phyloP scores from a whole-genome alignment of 441 rosid species.

The Croton laevigatus region DNA sequence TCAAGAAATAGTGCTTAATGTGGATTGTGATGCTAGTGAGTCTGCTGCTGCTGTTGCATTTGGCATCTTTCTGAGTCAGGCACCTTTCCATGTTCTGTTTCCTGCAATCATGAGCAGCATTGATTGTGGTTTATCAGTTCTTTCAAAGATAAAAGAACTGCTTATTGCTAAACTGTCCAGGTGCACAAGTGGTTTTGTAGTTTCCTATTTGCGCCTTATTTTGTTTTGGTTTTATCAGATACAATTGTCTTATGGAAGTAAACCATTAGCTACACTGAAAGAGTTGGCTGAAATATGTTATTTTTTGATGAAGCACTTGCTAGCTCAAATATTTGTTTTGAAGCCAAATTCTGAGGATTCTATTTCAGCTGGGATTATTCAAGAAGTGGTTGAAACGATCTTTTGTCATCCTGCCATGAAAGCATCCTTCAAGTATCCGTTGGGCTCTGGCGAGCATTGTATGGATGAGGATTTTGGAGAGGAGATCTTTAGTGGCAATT shows the following conservation, averaged over 20 bases:
- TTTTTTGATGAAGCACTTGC: constrained; percentile 51
- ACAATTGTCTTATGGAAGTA: constrained; percentile 39
- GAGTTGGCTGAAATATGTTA: constrained; percentile 61
- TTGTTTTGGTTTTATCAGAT: constrained; percentile 75
- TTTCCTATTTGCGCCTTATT: constrained; percentile 49
- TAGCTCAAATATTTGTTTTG: constrained; percentile 42
- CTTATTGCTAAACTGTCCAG: constrained; percentile 63
- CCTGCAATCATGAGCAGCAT: constrained; percentile 44
- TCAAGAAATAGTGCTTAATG: constrained; percentile 35
- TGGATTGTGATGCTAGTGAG: constrained; percentile 34
- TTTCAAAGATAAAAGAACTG: constrained; percentile 45
- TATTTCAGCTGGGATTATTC: constrained; percentile 34
- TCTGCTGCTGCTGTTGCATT: constrained; percentile 55
- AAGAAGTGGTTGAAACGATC: constrained; percentile 56
- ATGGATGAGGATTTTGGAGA: constrained; percentile 28
- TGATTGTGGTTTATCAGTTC: constrained; percentile 32
- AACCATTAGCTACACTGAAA: constrained; percentile 42
- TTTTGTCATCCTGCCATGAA: constrained; percentile 64
- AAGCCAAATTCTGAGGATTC: constrained; percentile 33
- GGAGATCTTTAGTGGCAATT: constrained; percentile 32
- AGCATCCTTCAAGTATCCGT: constrained; percentile 48
- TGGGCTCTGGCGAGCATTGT: constrained; percentile 40
- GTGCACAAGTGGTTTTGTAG: constrained; percentile 37
- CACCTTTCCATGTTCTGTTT: constrained; percentile 75
- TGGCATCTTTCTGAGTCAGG: constrained; percentile 57